Evolutionary conservation across 2,329 filamentous ascomycete species (phyloP).

Genomic region (Dryadomyces quercivorus): DNA sequence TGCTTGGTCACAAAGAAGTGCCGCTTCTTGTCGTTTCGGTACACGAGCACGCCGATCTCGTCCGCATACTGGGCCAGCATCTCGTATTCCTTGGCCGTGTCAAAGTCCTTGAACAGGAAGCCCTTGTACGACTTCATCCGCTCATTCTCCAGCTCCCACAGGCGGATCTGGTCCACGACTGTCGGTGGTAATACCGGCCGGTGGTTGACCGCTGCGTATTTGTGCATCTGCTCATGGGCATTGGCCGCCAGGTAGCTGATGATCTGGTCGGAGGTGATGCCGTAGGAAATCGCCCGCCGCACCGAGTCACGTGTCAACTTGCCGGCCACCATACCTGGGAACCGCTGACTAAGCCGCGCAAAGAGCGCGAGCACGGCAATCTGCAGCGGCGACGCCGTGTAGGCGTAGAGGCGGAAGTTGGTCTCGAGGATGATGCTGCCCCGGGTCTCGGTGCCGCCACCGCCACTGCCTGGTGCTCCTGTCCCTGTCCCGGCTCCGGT

Average conservation of each 20-base stretch:
- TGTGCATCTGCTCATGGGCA: constrained; percentile 87
- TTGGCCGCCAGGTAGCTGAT: constrained; percentile 86
- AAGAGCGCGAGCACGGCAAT: constrained; percentile 92
- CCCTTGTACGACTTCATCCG: constrained; percentile 75
- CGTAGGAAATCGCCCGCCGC: constrained; percentile 72
- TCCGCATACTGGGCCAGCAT: constrained; percentile 68
- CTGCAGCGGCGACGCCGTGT: constrained; percentile 85
- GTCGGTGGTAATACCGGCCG: constrained; percentile 79
- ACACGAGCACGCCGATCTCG: constrained; percentile 79
- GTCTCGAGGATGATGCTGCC: constrained; percentile 95
- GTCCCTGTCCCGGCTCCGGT: background rate
- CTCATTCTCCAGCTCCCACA: constrained; percentile 97
- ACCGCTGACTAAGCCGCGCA: constrained; percentile 75
- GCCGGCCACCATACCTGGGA: constrained; percentile 86
- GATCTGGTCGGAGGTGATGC: constrained; percentile 92
- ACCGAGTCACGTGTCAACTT: constrained; percentile 83
- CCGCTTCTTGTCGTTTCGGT: constrained; percentile 67
- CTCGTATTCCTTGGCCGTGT: constrained; percentile 55
- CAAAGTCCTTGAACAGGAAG: constrained; percentile 85
- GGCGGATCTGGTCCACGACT: constrained; percentile 89
- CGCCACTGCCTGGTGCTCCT: background rate
- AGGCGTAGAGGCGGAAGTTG: constrained; percentile 95
- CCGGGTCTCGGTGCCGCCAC: constrained; percentile 34
- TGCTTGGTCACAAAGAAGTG: constrained; percentile 89
- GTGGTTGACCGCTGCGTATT: constrained; percentile 42